phyloP scores from a whole-genome alignment of 108 stramenopile genomes.

The Stephanodiscus minutulus region DNA sequence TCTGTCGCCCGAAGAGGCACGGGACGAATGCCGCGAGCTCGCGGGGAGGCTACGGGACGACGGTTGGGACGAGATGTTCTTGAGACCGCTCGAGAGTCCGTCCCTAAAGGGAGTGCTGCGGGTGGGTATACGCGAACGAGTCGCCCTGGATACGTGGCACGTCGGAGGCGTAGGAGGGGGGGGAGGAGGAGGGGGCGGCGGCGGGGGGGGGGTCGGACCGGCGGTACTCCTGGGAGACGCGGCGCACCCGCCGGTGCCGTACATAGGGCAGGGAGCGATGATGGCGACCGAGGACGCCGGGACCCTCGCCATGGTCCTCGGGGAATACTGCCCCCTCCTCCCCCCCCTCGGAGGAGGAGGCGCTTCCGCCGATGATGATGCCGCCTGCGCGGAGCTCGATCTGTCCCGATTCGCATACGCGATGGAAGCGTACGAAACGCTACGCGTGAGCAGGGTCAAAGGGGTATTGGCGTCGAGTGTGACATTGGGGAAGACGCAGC shows the following conservation, averaged over 20 bases:
- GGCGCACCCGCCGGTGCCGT: conserved; percentile 74
- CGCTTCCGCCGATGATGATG: too few species aligned
- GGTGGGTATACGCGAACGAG: conserved; percentile 40
- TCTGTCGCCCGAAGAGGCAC: conserved; percentile 46
- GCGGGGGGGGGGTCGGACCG: conserved; percentile 25
- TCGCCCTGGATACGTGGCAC: conserved; percentile 57
- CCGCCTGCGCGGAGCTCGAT: conserved; percentile 5
- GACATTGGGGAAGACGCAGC: conserved; percentile 57
- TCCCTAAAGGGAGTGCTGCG: conserved; percentile 42
- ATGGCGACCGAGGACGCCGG: conserved; percentile 77
- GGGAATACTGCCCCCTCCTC: conserved; percentile 39
- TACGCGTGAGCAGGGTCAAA: conserved; percentile 55
- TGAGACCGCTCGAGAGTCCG: conserved; percentile 49
- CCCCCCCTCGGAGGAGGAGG: background rate
- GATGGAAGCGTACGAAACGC: conserved; percentile 50
- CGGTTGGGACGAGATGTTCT: conserved; percentile 66
- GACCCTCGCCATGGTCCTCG: conserved; percentile 47
- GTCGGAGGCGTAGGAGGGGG: conserved; percentile 41
- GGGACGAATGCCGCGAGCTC: conserved; percentile 51
- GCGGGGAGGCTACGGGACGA: conserved; percentile 51
- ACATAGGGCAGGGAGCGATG: conserved; percentile 71
- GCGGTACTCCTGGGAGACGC: conserved; percentile 65
- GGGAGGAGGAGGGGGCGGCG: conserved; percentile 24
- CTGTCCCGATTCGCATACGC: conserved; percentile 43
- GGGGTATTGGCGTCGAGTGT: conserved; percentile 48